Base-by-base conservation (phyloP, 768 basidiomycete genomes). In the Boletus tylopilopsis region DNA sequence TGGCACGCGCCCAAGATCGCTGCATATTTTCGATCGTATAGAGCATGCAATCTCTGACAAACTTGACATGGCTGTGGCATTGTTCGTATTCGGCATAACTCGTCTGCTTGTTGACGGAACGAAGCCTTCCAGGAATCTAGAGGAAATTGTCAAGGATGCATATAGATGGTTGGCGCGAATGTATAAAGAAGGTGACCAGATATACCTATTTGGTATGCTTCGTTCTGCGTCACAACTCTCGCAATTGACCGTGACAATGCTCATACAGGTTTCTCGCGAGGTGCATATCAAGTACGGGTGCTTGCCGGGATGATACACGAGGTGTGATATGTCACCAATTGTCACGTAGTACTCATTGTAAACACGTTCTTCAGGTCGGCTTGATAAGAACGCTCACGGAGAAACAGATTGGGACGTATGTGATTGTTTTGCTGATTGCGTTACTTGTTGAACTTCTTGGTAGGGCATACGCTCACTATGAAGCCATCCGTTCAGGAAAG, bases 271-370 rank as follows among this genome's bases (percentile, higher is more conserved):
- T 77, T 77, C 47, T 76, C 75, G 25, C 66, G 73, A n/a, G 75
- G 76, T 21, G 70, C 72, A 29, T 73, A 72, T 54, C 67, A 71
- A 43, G 71, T 70, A 0, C 64, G 73, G 9, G 68, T 67, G 2
- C 63, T 73, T 11, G 68, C 73, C 0, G 74, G 63, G 10, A 74
- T 75, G 73, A 63, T 74, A 8, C 45, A 71, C 16, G 64, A 68
- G 53, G 71, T 73, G 32, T 22, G 43, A 1, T 5, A 1, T 6
- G 11, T 19, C n/a, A n/a, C n/a, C n/a, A n/a, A n/a, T n/a, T n/a
- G n/a, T 19, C 2, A 5, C 6, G 18, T 16, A 4, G 5, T 3
- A 6, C 11, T 22, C 16, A 8, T 4, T 2, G 8, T 4, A 18
- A 47, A 47, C 8, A 18, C 29, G n/a, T 18, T 15, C n/a, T 10